These are phyloP conservation scores for Endotrypanum monterogeii DNA, from an alignment of 208 protist species.

Conservation along the genomic window DNA sequence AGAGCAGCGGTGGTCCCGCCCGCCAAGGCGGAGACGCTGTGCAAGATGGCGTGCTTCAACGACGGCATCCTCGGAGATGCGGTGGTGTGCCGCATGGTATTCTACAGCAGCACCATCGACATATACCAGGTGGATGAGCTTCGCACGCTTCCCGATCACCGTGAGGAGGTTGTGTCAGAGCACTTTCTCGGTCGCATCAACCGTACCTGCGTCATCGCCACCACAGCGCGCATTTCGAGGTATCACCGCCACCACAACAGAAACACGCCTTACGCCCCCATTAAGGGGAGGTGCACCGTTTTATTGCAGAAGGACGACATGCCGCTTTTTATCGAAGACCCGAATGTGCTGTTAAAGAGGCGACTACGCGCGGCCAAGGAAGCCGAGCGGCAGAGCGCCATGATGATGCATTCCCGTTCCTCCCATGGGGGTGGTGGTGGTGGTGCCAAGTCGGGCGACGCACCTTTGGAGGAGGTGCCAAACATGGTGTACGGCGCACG, in stretches of 20 bases:
- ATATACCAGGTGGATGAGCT: slow-evolving; percentile 67
- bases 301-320: slow-evolving; percentile 43
- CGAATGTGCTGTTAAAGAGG: slow-evolving; percentile 35
- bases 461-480: slow-evolving; percentile 6
- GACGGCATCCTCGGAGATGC: slow-evolving; percentile 61
- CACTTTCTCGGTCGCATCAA: slow-evolving; percentile 78
- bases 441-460: background rate
- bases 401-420: slow-evolving; percentile 1
- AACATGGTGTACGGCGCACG: background rate
- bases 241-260: slow-evolving; percentile 79
- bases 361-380: slow-evolving; percentile 7
- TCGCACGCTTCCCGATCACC: slow-evolving; percentile 39
- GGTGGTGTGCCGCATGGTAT: slow-evolving; percentile 69
- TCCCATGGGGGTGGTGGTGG: background rate
- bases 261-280: slow-evolving; percentile 47
- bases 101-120: slow-evolving; percentile 66
- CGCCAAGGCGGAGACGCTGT: slow-evolving; percentile 70
- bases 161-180: slow-evolving; percentile 49
- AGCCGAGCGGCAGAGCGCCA: slow-evolving; percentile 3
- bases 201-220: slow-evolving; percentile 42
- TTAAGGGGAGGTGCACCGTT: slow-evolving; percentile 73
- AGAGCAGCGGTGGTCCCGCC: slow-evolving; percentile 38
- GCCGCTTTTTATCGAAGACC: slow-evolving; percentile 69
- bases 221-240: slow-evolving; percentile 57
- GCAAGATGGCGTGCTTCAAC: slow-evolving; percentile 69